phyloP scores from a whole-genome alignment of 108 stramenopile genomes.

The Fistulifera pelliculosa region DNA sequence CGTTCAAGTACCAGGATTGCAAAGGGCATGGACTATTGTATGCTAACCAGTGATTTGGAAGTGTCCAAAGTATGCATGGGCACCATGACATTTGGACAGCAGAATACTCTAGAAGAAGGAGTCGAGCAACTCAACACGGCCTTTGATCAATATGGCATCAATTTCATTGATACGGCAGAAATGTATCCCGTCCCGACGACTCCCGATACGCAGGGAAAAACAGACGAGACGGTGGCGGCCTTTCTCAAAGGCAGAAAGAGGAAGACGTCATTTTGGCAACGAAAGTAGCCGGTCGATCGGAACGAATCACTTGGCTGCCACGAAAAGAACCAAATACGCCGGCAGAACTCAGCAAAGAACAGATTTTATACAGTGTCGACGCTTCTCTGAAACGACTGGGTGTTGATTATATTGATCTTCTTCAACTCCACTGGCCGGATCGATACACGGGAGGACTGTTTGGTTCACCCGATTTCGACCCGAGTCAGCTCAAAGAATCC shows the following conservation, averaged over 20 bases:
- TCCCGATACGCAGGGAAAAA: conserved; percentile 52
- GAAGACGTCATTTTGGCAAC: conserved; percentile 81
- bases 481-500: conserved; percentile 25
- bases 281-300: conserved; percentile 61
- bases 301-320: conserved; percentile 72
- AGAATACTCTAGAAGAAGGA: conserved; percentile 85
- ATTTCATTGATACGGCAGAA: conserved; percentile 92
- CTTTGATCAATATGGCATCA: conserved; percentile 84
- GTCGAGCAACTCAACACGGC: conserved; percentile 75
- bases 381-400: conserved; percentile 70
- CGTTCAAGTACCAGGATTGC: conserved; percentile 45
- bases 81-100: conserved; percentile 83
- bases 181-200: conserved; percentile 73
- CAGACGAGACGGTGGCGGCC: conserved; percentile 59
- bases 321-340: conserved; percentile 42
- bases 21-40: conserved; percentile 67
- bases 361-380: conserved; percentile 80
- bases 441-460: conserved; percentile 65
- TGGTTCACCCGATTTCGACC: conserved; percentile 66
- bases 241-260: conserved; percentile 45
- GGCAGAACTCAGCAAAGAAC: conserved; percentile 38
- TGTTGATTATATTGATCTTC: conserved; percentile 89
- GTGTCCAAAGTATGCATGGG: conserved; percentile 86
- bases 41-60: conserved; percentile 59
- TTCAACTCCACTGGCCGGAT: conserved; percentile 93